These are phyloP conservation scores for Auriscalpium orientale DNA, from an alignment of 768 basidiomycete species.

Conservation along the genomic window DNA sequence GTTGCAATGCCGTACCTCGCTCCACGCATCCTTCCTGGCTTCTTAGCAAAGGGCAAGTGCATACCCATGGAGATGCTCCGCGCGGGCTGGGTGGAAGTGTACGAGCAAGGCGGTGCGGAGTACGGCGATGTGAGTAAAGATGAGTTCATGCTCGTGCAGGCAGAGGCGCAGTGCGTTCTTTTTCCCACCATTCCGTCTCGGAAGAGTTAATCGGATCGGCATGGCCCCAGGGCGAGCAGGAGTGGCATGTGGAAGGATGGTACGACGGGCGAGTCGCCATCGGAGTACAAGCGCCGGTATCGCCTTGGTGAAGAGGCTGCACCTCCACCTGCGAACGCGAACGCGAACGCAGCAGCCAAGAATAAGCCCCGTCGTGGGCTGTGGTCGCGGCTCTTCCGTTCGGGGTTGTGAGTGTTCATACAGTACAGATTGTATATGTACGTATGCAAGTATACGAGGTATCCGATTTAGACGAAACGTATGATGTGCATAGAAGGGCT, in stretches of 20 bases:
- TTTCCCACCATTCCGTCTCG: neutral
- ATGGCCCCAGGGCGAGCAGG: conserved; percentile 13
- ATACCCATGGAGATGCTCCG: conserved; percentile 70
- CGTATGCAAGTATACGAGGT: too few relatives aligned
- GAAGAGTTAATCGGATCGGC: neutral
- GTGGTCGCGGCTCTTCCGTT: too few relatives aligned
- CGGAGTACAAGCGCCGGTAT: conserved; percentile 35
- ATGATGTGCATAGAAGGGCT: too few relatives aligned
- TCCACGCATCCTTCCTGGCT: conserved; percentile 47
- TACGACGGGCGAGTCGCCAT: conserved; percentile 29
- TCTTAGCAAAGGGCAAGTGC: conserved; percentile 37
- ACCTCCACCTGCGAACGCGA: too few relatives aligned
- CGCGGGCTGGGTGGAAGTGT: conserved; percentile 69
- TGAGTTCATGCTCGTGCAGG: conserved; percentile 52
- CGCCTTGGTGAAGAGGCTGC: neutral
- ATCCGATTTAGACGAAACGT: too few relatives aligned
- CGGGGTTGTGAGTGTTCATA: too few relatives aligned
- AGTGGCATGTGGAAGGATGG: conserved; percentile 35
- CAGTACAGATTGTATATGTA: too few relatives aligned
- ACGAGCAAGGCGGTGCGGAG: conserved; percentile 72
- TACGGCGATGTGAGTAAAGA: conserved; percentile 68
- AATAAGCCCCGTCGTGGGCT: too few relatives aligned
- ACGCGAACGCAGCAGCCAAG: too few relatives aligned
- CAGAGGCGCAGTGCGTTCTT: conserved; percentile 53
- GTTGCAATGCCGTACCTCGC: conserved; percentile 56